phyloP scores from a whole-genome alignment of 176 grass and related monocot genomes.

The Sorghum bicolor region DNA sequence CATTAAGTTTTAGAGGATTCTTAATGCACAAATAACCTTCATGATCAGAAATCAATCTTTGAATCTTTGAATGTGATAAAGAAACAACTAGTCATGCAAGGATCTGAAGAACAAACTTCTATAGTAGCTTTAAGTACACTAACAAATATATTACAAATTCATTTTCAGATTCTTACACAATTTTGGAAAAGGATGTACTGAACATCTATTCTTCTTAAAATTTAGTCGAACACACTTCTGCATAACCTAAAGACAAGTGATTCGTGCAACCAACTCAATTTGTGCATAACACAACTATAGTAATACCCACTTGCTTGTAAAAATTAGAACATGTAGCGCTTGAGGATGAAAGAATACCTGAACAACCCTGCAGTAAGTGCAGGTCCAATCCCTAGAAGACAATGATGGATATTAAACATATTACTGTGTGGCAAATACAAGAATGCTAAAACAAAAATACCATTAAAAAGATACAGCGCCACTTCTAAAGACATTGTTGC shows the following conservation, averaged over 20 bases:
- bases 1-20: not conserved
- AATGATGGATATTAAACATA: slow-evolving; percentile 31
- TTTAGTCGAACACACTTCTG: not conserved
- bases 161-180: not conserved
- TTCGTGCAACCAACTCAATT: slow-evolving; percentile 16
- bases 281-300: not conserved
- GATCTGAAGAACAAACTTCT: not conserved
- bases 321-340: slow-evolving; percentile 7
- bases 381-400: slow-evolving; percentile 84
- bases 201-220: not conserved
- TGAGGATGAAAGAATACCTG: slow-evolving; percentile 56
- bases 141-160: slow-evolving; percentile 8
- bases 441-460: slow-evolving; percentile 7
- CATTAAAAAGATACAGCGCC: not conserved
- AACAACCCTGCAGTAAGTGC: slow-evolving; percentile 76
- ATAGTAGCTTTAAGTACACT: slow-evolving; percentile 19
- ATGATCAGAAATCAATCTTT: not conserved
- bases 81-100: slow-evolving; percentile 14
- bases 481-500: not conserved
- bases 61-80: slow-evolving; percentile 5
- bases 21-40: not conserved
- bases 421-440: slow-evolving; percentile 15
- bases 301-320: not conserved
- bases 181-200: not conserved
- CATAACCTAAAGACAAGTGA: not conserved